Conservation (phyloP, 768 basidiomycete genomes). For the Symmetrospora coprosmae region DNA sequence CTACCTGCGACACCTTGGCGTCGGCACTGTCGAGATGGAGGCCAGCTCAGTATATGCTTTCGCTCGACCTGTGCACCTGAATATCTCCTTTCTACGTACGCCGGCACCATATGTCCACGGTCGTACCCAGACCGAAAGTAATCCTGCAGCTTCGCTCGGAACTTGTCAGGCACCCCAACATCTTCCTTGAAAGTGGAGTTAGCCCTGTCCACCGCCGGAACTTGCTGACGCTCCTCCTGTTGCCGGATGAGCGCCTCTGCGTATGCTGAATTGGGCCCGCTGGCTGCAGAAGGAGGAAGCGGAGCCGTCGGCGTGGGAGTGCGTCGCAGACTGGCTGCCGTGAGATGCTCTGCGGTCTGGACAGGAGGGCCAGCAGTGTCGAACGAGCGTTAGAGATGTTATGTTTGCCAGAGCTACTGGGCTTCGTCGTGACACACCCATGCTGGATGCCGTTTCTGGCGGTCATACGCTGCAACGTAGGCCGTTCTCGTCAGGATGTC, state of each 20-base stretch:
- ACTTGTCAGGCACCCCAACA: conserved; percentile 54
- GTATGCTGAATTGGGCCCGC: conserved; percentile 28
- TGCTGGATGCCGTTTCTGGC: conserved; percentile 73
- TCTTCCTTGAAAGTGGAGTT: conserved; percentile 77
- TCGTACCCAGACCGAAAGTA: conserved; percentile 46
- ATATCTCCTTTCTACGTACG: conserved; percentile 6
- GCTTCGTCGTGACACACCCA: conserved; percentile 51
- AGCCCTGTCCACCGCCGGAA: conserved; percentile 49
- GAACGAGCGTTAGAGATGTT: not conserved
- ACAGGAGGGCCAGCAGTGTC: not conserved
- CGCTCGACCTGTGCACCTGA: not conserved
- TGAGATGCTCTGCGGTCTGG: conserved; percentile 85
- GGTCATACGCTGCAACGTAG: conserved; percentile 80
- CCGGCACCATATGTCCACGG: conserved; percentile 68
- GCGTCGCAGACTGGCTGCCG: conserved; percentile 36
- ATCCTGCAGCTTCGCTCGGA: conserved; percentile 71
- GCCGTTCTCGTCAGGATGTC: conserved; percentile 66
- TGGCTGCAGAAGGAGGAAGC: conserved; percentile 28
- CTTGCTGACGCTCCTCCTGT: conserved; percentile 18
- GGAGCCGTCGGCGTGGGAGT: not conserved
- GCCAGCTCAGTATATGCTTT: conserved; percentile 37
- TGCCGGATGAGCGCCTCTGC: conserved; percentile 18
- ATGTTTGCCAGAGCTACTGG: not conserved
- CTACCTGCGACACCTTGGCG: conserved; percentile 70
- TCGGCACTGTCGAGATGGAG: conserved; percentile 78